Evolutionary conservation across 371 early-diverging fungal genomes (phyloP), one percentile per base, ranked within the genome.

Genomic region (Syncephalastrum racemosum): DNA sequence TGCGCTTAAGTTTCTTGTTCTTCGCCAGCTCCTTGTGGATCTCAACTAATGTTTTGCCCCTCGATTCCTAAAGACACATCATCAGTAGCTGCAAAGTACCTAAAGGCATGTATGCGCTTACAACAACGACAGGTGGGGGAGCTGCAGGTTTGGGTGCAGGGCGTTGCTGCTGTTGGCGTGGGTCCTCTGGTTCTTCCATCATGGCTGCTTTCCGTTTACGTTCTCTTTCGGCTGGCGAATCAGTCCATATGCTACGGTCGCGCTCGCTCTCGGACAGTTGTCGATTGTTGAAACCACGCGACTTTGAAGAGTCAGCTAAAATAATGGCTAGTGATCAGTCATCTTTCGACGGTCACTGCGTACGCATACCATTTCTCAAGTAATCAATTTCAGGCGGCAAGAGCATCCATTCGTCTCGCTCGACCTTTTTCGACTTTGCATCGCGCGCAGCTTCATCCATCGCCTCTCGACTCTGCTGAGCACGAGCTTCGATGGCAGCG

Each of bases 351-450:
- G 40, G 2, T 7, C n/a, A 4, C 16, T 18, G 7, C 24, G 3
- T 49, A 12, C 22, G 16, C 4, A 44, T 74, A 80, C 81, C 79
- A 46, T 67, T 71, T 16, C 67, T 69, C 31, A 83, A 54, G 45
- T 82, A 68, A 50, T 81, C 72, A 0, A 83, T 68, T 49, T 83
- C 80, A 16, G 88, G 88, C 23, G 88, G 88, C 1, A 82, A 73
- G 41, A 83, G 53, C 88, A 88, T 88, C 88, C 88, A 88, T 47
- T 86, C 86, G 14, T 74, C 81, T 57, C 88, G 75, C 25, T 75
- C 67, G 2, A 71, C 58, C 55, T 79, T 82, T n/a, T 54, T 55
- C 1, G 24, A 24, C 7, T 57, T 27, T n/a, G 50, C 60, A 19
- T 61, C 55, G 58, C 25, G 2, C 18, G 6, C 41, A 36, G 20